Conservation (phyloP, 345 rosid genomes). For the Bruguiera sexangula region DNA sequence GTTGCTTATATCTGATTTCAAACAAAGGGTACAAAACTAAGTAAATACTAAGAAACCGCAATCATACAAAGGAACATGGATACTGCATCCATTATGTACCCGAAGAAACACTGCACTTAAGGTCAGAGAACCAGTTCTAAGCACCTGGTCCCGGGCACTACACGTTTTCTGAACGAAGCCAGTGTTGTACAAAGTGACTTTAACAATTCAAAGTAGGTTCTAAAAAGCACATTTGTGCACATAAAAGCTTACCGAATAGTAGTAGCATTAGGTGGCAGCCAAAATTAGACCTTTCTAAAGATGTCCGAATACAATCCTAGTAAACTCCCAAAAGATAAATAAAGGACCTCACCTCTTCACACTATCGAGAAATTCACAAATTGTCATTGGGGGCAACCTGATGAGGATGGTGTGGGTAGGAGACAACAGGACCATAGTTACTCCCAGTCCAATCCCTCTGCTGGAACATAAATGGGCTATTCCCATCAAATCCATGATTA, state of each 20-base stretch:
- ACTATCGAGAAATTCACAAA: constrained; percentile 11
- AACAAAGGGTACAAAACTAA: neutral
- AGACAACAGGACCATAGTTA: constrained; percentile 49
- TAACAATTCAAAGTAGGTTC: neutral
- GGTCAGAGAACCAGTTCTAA: constrained; percentile 8
- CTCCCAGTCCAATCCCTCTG: constrained; percentile 57
- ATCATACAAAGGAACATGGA: neutral
- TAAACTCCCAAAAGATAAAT: too few relatives aligned
- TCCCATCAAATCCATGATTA: constrained; percentile 43
- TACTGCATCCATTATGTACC: neutral
- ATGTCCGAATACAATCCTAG: too few relatives aligned
- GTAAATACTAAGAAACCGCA: neutral
- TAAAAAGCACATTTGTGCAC: too few relatives aligned
- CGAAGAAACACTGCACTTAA: neutral
- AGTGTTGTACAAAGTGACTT: neutral
- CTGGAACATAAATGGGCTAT: constrained; percentile 51
- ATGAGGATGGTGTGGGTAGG: constrained; percentile 42
- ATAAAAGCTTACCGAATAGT: too few relatives aligned
- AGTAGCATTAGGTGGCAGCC: too few relatives aligned
- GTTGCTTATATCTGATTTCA: too few relatives aligned
- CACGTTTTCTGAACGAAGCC: neutral
- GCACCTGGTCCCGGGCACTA: neutral
- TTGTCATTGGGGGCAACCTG: constrained; percentile 58
- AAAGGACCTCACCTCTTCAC: constrained; percentile 10
- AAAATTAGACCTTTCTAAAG: neutral